Conservation (phyloP, 805 yeast species). For the Candida argentea region DNA sequence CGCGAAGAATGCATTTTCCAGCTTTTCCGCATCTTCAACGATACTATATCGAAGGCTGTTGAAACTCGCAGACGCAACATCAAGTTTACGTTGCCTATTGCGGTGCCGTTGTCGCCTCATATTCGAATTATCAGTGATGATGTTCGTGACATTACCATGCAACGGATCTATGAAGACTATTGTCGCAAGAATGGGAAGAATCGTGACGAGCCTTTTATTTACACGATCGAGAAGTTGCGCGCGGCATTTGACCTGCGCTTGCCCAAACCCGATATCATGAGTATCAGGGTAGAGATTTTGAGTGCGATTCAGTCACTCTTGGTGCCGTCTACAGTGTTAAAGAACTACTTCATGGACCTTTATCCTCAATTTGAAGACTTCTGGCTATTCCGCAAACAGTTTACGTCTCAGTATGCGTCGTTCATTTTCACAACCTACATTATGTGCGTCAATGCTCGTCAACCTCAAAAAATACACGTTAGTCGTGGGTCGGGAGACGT, state of each 20-base stretch:
- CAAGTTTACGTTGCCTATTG: slow-evolving; percentile 78
- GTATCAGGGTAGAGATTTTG: slow-evolving; percentile 84
- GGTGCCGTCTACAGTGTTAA: slow-evolving; percentile 77
- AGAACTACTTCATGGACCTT: slow-evolving; percentile 60
- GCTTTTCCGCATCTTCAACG: slow-evolving; percentile 80
- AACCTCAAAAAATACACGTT: slow-evolving; percentile 86
- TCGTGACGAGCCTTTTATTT: slow-evolving; percentile 85
- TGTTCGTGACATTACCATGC: slow-evolving; percentile 62
- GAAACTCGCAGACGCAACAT: slow-evolving; percentile 83
- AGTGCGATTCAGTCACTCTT: slow-evolving; percentile 80
- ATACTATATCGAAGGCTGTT: slow-evolving; percentile 66
- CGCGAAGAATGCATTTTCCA: slow-evolving; percentile 94
- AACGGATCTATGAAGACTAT: slow-evolving; percentile 77
- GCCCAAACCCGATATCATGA: slow-evolving; percentile 85
- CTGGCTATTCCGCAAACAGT: slow-evolving; percentile 95
- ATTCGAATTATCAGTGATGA: slow-evolving; percentile 85
- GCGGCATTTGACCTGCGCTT: slow-evolving; percentile 90
- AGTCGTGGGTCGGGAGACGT: slow-evolving; percentile 77
- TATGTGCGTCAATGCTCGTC: slow-evolving; percentile 88
- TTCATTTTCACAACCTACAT: slow-evolving; percentile 86
- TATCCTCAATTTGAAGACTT: slow-evolving; percentile 83
- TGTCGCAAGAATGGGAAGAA: slow-evolving; percentile 65
- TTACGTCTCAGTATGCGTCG: slow-evolving; percentile 89
- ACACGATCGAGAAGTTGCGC: slow-evolving; percentile 72
- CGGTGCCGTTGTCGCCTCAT: slow-evolving; percentile 91